phyloP scores from a whole-genome alignment of 495 filamentous ascomycete species.

The Lasiosphaeria miniovina region DNA sequence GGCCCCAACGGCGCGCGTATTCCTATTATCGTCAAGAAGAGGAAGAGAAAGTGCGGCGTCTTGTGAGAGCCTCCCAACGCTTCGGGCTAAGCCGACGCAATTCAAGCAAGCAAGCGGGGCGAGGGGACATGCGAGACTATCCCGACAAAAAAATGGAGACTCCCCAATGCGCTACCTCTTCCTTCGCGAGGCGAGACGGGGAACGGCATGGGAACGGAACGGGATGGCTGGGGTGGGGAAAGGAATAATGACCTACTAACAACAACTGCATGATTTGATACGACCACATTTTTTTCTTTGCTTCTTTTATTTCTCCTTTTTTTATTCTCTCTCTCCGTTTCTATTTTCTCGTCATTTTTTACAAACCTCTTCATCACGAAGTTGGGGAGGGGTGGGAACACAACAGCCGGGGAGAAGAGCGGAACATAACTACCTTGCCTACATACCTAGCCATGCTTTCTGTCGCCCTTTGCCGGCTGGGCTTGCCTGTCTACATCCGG shows the following conservation, averaged over 20 bases:
- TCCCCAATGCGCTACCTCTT: no score
- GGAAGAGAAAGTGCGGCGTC: slow-evolving; percentile 55
- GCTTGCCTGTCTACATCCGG: no score
- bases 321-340: slow-evolving; percentile 1
- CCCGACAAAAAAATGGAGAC: background rate
- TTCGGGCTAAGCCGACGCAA: no score
- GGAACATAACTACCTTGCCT: no score
- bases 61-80: slow-evolving; percentile 13
- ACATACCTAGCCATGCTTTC: no score
- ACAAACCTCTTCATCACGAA: background rate
- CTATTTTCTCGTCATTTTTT: slow-evolving; percentile 23
- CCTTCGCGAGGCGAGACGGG: slow-evolving; percentile 1
- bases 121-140: no score
- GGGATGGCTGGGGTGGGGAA: background rate
- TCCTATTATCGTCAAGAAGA: slow-evolving; percentile 44
- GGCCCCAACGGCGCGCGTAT: slow-evolving; percentile 25
- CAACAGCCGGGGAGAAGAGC: no score
- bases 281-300: slow-evolving; percentile 13
- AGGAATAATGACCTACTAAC: slow-evolving; percentile 7
- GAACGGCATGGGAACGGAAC: background rate
- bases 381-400: no score
- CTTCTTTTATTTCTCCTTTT: background rate
- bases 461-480: no score
- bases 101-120: no score
- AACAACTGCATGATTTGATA: slow-evolving; percentile 33